phyloP scores from a whole-genome alignment of 2,329 filamentous ascomycete species.

The Alternaria arbusti region DNA sequence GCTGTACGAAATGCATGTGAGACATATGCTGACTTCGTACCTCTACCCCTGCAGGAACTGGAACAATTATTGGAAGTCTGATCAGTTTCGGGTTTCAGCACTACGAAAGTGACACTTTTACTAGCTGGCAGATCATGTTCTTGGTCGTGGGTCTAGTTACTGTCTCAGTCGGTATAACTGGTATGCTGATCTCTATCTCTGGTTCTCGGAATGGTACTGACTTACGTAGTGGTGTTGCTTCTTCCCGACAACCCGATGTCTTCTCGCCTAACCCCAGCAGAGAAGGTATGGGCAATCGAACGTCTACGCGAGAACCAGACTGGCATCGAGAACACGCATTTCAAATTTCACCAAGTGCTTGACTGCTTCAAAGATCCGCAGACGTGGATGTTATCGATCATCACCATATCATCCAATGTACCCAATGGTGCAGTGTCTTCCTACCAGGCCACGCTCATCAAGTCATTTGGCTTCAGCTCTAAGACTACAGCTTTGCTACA shows the following conservation, averaged over 20 bases:
- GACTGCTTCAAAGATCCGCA: conserved; percentile 56
- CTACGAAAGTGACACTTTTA: conserved; percentile 55
- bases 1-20: neutral
- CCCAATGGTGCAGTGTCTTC: conserved; percentile 50
- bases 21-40: neutral
- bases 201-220: neutral
- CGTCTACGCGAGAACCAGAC: conserved; percentile 56
- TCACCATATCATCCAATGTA: conserved; percentile 37
- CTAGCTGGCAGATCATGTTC: conserved; percentile 71
- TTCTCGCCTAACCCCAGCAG: conserved; percentile 21
- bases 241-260: conserved; percentile 57
- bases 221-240: conserved; percentile 54
- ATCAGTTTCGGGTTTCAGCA: conserved; percentile 67
- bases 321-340: conserved; percentile 58
- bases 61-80: conserved; percentile 64
- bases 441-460: conserved; percentile 37
- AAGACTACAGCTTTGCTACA: conserved; percentile 41
- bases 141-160: conserved; percentile 60
- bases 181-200: neutral
- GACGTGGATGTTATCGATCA: conserved; percentile 44
- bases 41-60: conserved; percentile 50
- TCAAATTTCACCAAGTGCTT: conserved; percentile 53
- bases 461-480: conserved; percentile 47
- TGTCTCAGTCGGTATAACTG: conserved; percentile 35
- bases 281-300: conserved; percentile 43